A percentile compares a stretch with the other conserved stretches of the same genome.
phyloP scores from a whole-genome alignment of 2,329 filamentous ascomycete genomes.

The Penicillium oxalicum region DNA sequence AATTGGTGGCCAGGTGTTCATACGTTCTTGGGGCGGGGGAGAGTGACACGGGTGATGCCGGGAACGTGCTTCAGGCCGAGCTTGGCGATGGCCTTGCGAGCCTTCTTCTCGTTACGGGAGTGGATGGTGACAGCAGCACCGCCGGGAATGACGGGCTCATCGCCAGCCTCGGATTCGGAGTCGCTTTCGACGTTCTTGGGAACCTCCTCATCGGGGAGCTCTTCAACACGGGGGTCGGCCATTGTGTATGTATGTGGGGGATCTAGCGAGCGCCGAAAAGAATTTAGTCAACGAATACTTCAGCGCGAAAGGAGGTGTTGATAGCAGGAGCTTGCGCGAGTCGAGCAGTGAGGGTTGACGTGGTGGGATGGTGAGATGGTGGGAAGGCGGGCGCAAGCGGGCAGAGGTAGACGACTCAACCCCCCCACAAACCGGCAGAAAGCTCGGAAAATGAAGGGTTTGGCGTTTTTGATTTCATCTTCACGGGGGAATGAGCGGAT shows the following conservation, averaged over 20 bases:
- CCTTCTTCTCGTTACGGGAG: constrained; percentile 99
- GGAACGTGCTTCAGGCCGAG: constrained; percentile 92
- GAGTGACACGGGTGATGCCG: constrained; percentile 96
- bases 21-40: constrained; percentile 98
- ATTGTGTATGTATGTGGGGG: constrained; percentile 52
- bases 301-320: not conserved
- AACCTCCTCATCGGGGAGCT: constrained; percentile 81
- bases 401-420: constrained; percentile 8
- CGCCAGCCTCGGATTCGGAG: constrained; percentile 48
- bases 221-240: constrained; percentile 97
- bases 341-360: not conserved
- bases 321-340: constrained; percentile 12
- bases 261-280: constrained; percentile 17
- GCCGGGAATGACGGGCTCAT: constrained; percentile 64
- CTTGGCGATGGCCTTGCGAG: constrained; percentile 98
- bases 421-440: constrained; percentile 22
- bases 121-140: constrained; percentile 87
- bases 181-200: constrained; percentile 70
- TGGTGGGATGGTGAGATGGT: constrained; percentile 15
- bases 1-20: constrained; percentile 42
- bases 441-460: constrained; percentile 20
- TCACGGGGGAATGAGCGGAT: constrained; percentile 16
- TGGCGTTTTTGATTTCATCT: constrained; percentile 17
- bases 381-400: constrained; percentile 17
- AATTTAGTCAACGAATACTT: not conserved